Base-by-base conservation (phyloP, 1,284 basidiomycete genomes). In the Heterobasidion irregulare region DNA sequence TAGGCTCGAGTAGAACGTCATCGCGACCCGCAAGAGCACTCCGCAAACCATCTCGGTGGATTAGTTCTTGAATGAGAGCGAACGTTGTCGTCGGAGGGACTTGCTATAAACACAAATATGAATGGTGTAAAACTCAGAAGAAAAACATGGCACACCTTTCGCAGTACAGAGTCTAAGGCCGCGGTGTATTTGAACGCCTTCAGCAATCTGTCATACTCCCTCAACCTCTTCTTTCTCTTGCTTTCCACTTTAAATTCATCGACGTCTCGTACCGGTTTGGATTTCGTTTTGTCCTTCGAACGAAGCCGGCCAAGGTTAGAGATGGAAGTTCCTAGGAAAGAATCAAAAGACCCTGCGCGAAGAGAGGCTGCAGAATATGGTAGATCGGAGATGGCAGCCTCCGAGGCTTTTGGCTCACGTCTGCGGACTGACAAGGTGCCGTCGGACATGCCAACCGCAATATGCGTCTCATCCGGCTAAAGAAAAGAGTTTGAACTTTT, bases 101-200 rank as follows among this genome's bases (percentile, higher is more conserved):
- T 69, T 84, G 77, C 86, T 92, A 61, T 2, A 5, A 5, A 26
- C 26, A 26, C 26, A 58, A 18, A 53, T 38, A 46, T 52, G 49
- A 16, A 53, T 58, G 10, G 53, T 53, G 6, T 46, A 13, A 26
- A 26, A n/a, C 3, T 16, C 6, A 33, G 13, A 33, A 50, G 26
- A 15, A n/a, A 36, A 50, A 16, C 26, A 10, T 19, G 15, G 61
- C 75, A 49, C 62, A 92, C 92, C 77, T 92, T 92, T 62, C 82
- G 82, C 57, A 97, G 71, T 6, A 94, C 92, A 4, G 91, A 84
- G 69, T 98, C 95, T 45, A 99, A 73, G 1, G 97, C 97, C 50
- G 94, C 94, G 15, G 87, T 86, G 69, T 99, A 99, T 65, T 94
- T 92, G 80, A 99, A 99, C 35, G 76, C 78, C 70, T 98, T 98